A percentile compares a stretch with the other conserved stretches of the same genome.
phyloP scores from a whole-genome alignment of 2,329 filamentous ascomycete genomes.

The Verticillium alfalfae region DNA sequence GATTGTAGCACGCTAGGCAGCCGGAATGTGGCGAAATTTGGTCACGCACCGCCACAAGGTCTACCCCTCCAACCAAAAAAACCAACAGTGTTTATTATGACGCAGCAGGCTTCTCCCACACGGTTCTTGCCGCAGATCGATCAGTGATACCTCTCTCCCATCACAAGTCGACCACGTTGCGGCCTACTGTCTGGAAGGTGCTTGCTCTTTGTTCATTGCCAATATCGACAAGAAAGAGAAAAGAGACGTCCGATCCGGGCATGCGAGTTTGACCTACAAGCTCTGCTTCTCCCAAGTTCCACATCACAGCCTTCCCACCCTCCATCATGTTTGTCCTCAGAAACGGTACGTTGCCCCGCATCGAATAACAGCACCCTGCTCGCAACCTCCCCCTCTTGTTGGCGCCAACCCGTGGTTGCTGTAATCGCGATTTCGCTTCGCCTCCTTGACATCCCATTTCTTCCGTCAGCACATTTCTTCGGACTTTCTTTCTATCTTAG shows the following conservation, averaged over 20 bases:
- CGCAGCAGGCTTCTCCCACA: background rate
- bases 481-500: background rate
- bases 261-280: background rate
- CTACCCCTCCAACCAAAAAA: background rate
- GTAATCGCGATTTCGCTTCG: background rate
- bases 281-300: background rate
- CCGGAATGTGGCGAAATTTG: background rate
- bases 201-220: background rate
- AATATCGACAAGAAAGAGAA: background rate
- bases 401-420: background rate
- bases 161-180: background rate
- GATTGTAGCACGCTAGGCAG: background rate
- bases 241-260: background rate
- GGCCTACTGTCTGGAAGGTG: background rate
- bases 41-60: background rate
- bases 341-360: slow-evolving; percentile 25
- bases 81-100: background rate
- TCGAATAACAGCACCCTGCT: background rate
- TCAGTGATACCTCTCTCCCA: background rate
- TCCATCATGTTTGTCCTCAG: slow-evolving; percentile 31
- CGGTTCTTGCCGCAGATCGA: background rate
- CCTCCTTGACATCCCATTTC: background rate
- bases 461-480: slow-evolving; percentile 1
- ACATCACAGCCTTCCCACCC: background rate
- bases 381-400: background rate